These are phyloP conservation scores for Arabis hirsuta DNA, from an alignment of 345 rosid species.

Conservation along the genomic window DNA sequence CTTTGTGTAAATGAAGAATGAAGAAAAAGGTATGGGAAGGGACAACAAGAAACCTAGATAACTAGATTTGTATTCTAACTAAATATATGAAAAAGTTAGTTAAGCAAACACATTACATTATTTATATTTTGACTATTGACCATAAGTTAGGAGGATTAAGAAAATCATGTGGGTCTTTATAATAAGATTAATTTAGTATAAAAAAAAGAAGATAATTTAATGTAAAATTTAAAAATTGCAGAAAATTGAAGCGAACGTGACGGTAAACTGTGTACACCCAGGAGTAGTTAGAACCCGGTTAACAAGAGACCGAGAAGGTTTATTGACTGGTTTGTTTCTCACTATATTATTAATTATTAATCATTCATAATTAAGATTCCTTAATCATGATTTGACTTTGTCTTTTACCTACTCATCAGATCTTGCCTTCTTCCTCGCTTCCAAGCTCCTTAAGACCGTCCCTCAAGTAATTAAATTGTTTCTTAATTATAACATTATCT, in stretches of 20 bases:
- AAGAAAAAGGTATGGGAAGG: slow-evolving; percentile 1
- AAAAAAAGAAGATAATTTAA: neutral
- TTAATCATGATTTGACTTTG: slow-evolving; percentile 27
- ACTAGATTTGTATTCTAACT: slow-evolving; percentile 36
- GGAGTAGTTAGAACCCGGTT: slow-evolving; percentile 92
- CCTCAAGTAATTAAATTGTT: slow-evolving; percentile 64
- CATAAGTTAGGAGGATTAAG: slow-evolving; percentile 29
- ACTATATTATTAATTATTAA: neutral
- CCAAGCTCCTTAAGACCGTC: slow-evolving; percentile 84
- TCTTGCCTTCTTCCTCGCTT: slow-evolving; percentile 77
- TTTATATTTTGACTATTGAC: slow-evolving; percentile 36
- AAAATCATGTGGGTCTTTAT: slow-evolving; percentile 36
- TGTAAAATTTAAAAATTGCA: slow-evolving; percentile 38
- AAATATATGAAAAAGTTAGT: slow-evolving; percentile 25
- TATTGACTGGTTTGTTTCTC: slow-evolving; percentile 62
- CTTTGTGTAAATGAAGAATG: slow-evolving; percentile 8
- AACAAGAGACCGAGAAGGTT: slow-evolving; percentile 91
- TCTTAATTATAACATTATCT: neutral
- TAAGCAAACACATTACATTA: slow-evolving; percentile 4
- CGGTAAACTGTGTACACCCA: slow-evolving; percentile 90
- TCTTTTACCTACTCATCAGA: slow-evolving; percentile 60
- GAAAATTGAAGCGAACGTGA: slow-evolving; percentile 83
- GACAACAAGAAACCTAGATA: slow-evolving; percentile 38
- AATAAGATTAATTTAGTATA: neutral
- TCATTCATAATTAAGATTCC: slow-evolving; percentile 11